Evolutionary conservation across 140 eudicot genomes (phyloP), one percentile per base, ranked within the genome.

Genomic region (Ambrosia hybrid): DNA sequence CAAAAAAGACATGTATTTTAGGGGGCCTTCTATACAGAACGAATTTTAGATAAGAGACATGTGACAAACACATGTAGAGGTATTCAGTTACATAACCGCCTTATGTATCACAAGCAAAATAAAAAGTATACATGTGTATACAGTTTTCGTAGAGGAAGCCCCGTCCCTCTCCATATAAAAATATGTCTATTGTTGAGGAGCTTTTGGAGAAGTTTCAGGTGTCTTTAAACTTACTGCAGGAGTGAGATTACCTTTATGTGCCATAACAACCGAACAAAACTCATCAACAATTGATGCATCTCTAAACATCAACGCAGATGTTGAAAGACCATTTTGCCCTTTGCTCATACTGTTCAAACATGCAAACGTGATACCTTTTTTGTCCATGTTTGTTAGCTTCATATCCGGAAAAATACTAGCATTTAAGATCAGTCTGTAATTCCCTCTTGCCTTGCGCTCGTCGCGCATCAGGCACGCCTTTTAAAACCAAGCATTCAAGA

Each of bases 331-430:
- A 17, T 83, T 77, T 48, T 86, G 83, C 51, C 86, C 92, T 6
- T 94, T 97, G 30, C 82, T 68, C 14, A 87, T 86, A 75, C 83
- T 83, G 55, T 88, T 94, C 79, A 86, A 73, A 71, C 99, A 94
- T 9, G 92, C 97, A 88, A 94, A 94, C 2, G 97, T 90, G 73
- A 94, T 71, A 39, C 99, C 99, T 60, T 83, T 90, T 75, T 86
- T 94, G 26, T 94, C 99, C 97, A 94, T 94, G 37, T 82, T 85
- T 1, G 97, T 74, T 53, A 94, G 92, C 88, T 94, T 90, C 97
- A 94, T 90, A 49, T 91, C 97, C 0, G 96, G 75, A 52, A 80
- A 94, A 30, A 94, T 82, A 62, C 90, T 84, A 0, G 99, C 97
- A 60, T 94, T 94, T 79, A 94, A 57, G 46, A 90, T 90, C 81